Base-by-base conservation (phyloP, 257 asterid genomes). In the Petunia axillaris region DNA sequence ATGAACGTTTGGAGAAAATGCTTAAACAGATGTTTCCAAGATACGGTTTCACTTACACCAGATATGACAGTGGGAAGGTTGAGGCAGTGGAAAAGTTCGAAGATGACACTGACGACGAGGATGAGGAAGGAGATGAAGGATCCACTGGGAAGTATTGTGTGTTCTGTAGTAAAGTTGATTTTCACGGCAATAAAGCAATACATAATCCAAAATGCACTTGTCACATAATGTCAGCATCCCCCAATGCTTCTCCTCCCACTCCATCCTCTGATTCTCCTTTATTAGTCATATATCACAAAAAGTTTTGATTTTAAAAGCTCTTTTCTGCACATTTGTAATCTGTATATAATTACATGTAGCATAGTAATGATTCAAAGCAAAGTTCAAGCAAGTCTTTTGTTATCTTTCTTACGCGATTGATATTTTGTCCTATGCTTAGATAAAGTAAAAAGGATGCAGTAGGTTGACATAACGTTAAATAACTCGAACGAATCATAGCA, bases 121-220 rank as follows among this genome's bases (percentile, higher is more conserved):
- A 81, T 1, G 84, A 77, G 41, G 59, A 1, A 15, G 87, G 80
- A 59, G 85, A 80, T 15, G 85, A 75, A 60, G 73, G 80, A 64
- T 85, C 84, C 14, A 63, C 76, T 0, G 93, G 96, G 62, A 83
- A 78, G 84, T 94, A 91, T 79, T 94, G 98, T 64, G 84, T 94
- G 35, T 94, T 90, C 81, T 94, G 98, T 93, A 88, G 94, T 37
- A 94, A 92, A 86, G 76, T 94, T 46, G 97, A 91, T 80, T 52
- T 75, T 55, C 85, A 85, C 9, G 85, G 85, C 16, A 87, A 83
- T 62, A 83, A 75, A 63, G 97, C 84, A 43, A 57, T 91, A 60
- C 97, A 94, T 67, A 81, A 87, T 87, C 86, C 88, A 59, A 88
- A 89, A 70, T 94, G 98, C 82, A 87, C 88, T 73, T 91, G 97